A percentile compares a stretch with the other conserved stretches of the same genome.
Conservation (phyloP, 257 asterid species). For the Mitragyna speciosa region DNA sequence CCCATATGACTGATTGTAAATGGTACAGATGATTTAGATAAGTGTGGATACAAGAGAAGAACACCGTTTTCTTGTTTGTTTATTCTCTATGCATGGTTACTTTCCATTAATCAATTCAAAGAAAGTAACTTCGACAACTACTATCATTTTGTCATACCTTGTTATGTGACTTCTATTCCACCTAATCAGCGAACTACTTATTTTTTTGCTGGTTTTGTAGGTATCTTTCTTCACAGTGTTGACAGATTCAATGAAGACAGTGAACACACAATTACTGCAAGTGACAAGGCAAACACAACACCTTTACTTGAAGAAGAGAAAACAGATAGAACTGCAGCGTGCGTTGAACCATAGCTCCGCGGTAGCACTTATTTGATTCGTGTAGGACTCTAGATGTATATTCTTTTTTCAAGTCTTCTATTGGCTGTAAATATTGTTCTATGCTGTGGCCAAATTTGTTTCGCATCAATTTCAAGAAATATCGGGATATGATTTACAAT, state of each 20-base stretch:
- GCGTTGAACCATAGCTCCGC: slow-evolving; percentile 7
- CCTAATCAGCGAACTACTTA: background rate
- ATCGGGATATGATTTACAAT: background rate
- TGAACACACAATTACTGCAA: slow-evolving; percentile 32
- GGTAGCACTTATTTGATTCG: background rate
- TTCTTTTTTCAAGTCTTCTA: background rate
- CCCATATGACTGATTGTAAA: background rate
- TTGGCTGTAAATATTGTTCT: slow-evolving; percentile 1
- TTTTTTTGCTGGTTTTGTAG: slow-evolving; percentile 34
- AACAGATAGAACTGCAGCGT: slow-evolving; percentile 26
- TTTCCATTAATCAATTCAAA: too few species aligned
- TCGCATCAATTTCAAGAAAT: background rate
- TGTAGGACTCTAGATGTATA: slow-evolving; percentile 8
- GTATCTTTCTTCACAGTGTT: slow-evolving; percentile 64
- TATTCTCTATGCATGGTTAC: background rate
- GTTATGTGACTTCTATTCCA: background rate
- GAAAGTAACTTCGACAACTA: background rate
- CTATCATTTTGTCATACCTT: background rate
- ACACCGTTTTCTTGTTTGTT: background rate
- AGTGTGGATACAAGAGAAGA: background rate
- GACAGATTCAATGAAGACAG: slow-evolving; percentile 72
- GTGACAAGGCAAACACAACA: slow-evolving; percentile 43
- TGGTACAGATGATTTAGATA: background rate
- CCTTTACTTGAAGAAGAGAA: slow-evolving; percentile 68
- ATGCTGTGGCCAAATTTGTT: background rate